Base-by-base conservation (phyloP, 2,329 filamentous ascomycete genomes). In the Calycina herbarum region DNA sequence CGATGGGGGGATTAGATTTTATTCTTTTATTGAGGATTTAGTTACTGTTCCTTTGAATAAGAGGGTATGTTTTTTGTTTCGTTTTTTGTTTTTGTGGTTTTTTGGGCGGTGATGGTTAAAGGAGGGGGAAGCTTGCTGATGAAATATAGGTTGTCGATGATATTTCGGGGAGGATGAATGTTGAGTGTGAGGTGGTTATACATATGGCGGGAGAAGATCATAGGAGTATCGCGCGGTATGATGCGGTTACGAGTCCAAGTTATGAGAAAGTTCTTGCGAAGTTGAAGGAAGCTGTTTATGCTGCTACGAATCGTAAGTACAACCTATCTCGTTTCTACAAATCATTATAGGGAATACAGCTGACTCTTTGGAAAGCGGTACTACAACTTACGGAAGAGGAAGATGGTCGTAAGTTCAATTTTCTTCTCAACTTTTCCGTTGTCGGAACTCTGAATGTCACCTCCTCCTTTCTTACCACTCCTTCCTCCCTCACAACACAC, bases 11-110 rank as follows among this genome's bases (percentile, higher is more conserved):
- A 51, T 71, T 11, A 64, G 59, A 6, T 64, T 70, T 54, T 66
- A 61, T 31, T 63, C 63, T 10, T 70, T 70, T 61, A 56, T 64
- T 29, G 69, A 71, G 38, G 58, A 61, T 15, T 27, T 56, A 29
- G 51, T 11, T n/a, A 59, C 45, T 29, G 40, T 31, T 42, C 51
- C 51, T 31, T 57, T 62, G 17, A 62, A 40, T 38, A 67, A 15
- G 5, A 33, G 20, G 7, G 65, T 63, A 51, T 57, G 60, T 20
- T 20, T 20, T 20, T 20, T 20, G 20, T 20, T 20, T 20, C 20
- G 20, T 20, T 20, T 20, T 20, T 20, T 20, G 20, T 20, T 20
- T 20, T 20, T 20, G 20, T 20, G 20, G 20, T 20, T 20, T 20
- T 20, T 20, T 20, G 20, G 20, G 20, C 20, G 20, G 20, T 20